Evolutionary conservation across 306 rosid genomes (phyloP), one percentile per base, ranked within the genome.

Genomic region (Castanea sativa): DNA sequence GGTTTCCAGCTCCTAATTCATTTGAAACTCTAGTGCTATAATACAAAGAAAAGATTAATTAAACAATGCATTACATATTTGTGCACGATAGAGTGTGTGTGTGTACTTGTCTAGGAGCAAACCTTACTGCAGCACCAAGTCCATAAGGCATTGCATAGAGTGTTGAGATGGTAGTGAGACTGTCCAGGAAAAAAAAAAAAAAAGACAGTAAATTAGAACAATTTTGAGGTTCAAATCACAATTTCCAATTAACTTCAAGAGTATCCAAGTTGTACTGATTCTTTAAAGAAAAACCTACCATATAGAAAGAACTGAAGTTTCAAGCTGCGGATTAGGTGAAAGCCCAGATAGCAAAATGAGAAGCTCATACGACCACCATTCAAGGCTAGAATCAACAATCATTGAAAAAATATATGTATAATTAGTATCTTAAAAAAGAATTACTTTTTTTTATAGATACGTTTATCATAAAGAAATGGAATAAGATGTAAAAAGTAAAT

Each of bases 1-100:
- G 87, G 79, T 88, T 89, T 60, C 93, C 91, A n/a, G 96, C 92
- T 78, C 93, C 96, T 76, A 92, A 69, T 86, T 92, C 97, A 84
- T 90, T 92, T 65, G 95, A 86, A 69, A 92, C 87, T 74, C 97
- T 86, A 27, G 92, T 91, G 72, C 97, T 91, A 63, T 55, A 27
- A 33, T 30, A 59, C 35, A 76, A 11, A 55, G 11, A 77, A 76
- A 79, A 41, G 2, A 41, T 7, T 41, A 41, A 41, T 41, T 41
- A 41, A 41, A 41, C 0, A 41, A 41, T 41, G 45, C 45, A 7
- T 38, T 38, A 38, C 45, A 38, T 10, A 38, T 8, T 41, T 41
- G 45, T 8, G 45, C 45, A 41, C 7, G 45, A 41, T 41, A 7
- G 45, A 1, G 1, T 2, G 10, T 38, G 43, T 32, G 33, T 30